Evolutionary conservation across 2,329 filamentous ascomycete genomes (phyloP).

Genomic region (Pyricularia pennisetigena): DNA sequence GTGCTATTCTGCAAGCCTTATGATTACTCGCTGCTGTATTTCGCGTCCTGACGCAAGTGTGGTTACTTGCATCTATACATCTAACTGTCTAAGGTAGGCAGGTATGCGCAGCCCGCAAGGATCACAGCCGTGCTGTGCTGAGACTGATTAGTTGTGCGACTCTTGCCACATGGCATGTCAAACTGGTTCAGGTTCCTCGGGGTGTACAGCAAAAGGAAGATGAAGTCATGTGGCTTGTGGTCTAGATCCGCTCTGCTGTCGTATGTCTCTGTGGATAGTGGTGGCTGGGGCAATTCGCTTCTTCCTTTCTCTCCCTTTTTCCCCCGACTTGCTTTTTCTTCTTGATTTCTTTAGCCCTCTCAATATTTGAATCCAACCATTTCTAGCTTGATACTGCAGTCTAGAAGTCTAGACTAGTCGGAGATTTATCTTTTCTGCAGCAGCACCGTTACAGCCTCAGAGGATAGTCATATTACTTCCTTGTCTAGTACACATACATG

Average conservation of each 20-base stretch:
- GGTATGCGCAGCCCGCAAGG: not conserved
- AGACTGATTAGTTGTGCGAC: not conserved
- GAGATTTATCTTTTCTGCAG: not conserved
- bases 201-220: not conserved
- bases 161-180: not conserved
- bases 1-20: not conserved
- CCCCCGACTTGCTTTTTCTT: not conserved
- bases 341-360: not conserved
- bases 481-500: not conserved
- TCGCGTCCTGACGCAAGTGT: not conserved
- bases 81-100: not conserved
- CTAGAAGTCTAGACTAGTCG: no score
- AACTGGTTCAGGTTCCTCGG: not conserved
- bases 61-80: not conserved
- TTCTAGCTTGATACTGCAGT: no score
- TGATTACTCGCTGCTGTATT: not conserved
- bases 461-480: not conserved
- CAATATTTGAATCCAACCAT: no score
- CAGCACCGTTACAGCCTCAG: not conserved
- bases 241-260: not conserved
- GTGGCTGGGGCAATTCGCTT: not conserved
- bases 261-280: not conserved
- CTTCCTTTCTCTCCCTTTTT: not conserved
- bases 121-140: not conserved
- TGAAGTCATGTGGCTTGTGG: not conserved